Conservation (phyloP, 1,139 yeast species). For the Groenewaldozyma sp. region DNA sequence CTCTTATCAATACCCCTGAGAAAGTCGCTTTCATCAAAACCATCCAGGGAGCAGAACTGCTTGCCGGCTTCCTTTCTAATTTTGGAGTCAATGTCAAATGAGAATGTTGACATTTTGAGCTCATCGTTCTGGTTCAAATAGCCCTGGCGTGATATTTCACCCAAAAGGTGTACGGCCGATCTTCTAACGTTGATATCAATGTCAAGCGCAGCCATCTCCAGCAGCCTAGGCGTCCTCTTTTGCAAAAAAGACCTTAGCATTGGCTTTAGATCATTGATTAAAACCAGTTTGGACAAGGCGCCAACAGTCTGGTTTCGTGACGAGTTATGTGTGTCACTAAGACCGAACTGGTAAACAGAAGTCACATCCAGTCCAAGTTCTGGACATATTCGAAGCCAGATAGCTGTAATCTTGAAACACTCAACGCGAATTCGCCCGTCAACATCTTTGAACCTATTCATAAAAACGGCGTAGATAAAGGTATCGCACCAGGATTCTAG, state of each 20-base stretch:
- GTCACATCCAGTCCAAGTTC: slow-evolving; percentile 61
- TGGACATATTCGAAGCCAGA: slow-evolving; percentile 64
- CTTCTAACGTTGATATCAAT: slow-evolving; percentile 45
- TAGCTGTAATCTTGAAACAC: slow-evolving; percentile 52
- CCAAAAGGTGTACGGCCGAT: slow-evolving; percentile 44
- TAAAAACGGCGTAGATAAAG: slow-evolving; percentile 56
- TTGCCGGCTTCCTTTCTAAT: slow-evolving; percentile 27
- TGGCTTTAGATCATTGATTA: slow-evolving; percentile 33
- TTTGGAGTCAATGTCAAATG: slow-evolving; percentile 36
- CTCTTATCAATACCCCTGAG: slow-evolving; percentile 9
- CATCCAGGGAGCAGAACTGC: slow-evolving; percentile 11
- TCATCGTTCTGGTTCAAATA: slow-evolving; percentile 59
- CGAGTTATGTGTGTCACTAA: slow-evolving; percentile 55
- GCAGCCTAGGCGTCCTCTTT: slow-evolving; percentile 52
- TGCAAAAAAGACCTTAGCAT: slow-evolving; percentile 67
- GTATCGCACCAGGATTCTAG: slow-evolving; percentile 54
- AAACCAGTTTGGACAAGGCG: slow-evolving; percentile 41
- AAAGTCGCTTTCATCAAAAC: slow-evolving; percentile 8
- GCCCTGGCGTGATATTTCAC: slow-evolving; percentile 50
- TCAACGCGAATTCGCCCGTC: slow-evolving; percentile 65
- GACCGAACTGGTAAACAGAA: slow-evolving; percentile 72
- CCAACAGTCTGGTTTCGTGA: slow-evolving; percentile 62
- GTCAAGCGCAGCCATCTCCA: slow-evolving; percentile 52
- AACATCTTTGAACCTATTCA: slow-evolving; percentile 72
- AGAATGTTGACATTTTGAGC: slow-evolving; percentile 33